phyloP scores from a whole-genome alignment of 108 stramenopile genomes.

The Cylindrotheca fusiformis region DNA sequence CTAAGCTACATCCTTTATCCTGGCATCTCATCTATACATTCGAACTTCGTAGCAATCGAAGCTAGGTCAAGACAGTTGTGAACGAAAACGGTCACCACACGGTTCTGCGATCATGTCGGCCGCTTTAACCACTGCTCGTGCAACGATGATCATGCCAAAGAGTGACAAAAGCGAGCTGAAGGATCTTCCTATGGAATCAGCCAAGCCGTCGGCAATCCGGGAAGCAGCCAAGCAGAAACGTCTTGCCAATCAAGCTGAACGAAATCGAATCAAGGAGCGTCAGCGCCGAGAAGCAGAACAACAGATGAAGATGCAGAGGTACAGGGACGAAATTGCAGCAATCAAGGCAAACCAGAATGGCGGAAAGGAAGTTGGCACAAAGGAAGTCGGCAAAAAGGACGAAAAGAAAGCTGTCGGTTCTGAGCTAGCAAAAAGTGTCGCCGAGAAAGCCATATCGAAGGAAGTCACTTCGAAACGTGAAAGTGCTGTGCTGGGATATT shows the following conservation, averaged over 20 bases:
- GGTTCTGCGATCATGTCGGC: no score
- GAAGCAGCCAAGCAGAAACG: slow-evolving; percentile 11
- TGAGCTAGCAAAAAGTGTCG: neutral
- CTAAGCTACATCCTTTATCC: no score
- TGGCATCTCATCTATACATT: no score
- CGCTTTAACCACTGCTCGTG: no score
- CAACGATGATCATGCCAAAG: neutral
- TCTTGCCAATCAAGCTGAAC: slow-evolving; percentile 8
- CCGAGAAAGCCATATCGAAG: neutral
- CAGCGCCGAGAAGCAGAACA: slow-evolving; percentile 14
- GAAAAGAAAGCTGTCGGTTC: neutral
- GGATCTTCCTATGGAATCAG: neutral
- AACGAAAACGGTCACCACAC: no score
- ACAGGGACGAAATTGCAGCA: slow-evolving; percentile 21
- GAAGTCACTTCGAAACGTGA: neutral
- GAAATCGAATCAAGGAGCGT: slow-evolving; percentile 1
- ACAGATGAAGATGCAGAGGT: slow-evolving; percentile 20
- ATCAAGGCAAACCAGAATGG: slow-evolving; percentile 18
- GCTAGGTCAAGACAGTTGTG: no score
- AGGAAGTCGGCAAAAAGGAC: neutral
- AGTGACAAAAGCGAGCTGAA: neutral
- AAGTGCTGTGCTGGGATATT: neutral
- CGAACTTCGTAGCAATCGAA: no score
- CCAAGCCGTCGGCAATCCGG: slow-evolving; percentile 27
- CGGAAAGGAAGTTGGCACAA: slow-evolving; percentile 5